Percentiles rank a stretch among this genome's conserved stretches.
Conservation (phyloP, 495 filamentous ascomycete species). For the Penicillium macrosclerotiorum region DNA sequence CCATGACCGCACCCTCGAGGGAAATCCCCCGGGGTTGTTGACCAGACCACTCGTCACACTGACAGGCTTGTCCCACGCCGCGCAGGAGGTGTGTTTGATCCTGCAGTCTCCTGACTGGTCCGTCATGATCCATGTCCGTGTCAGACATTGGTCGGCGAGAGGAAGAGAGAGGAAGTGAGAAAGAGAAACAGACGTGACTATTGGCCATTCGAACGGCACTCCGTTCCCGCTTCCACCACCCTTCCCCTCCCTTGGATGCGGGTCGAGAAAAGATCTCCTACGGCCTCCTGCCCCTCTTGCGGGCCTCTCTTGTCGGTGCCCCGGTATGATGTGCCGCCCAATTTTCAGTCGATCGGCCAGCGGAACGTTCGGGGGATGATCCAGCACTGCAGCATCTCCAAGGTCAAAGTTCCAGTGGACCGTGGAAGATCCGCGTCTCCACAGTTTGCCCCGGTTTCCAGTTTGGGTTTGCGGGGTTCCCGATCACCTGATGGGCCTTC, state of each 20-base stretch:
- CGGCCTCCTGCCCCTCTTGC: neutral
- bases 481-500: constrained; percentile 21
- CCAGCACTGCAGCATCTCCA: neutral
- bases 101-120: constrained; percentile 12
- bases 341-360: no score
- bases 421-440: constrained; percentile 22
- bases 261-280: constrained; percentile 9
- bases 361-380: no score
- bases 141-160: neutral
- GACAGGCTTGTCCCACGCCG: constrained; percentile 4
- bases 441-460: constrained; percentile 12
- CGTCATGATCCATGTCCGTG: constrained; percentile 8
- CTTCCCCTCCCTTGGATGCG: no score
- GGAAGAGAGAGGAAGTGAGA: no score
- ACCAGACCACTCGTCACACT: constrained; percentile 5
- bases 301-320: no score
- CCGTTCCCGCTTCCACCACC: no score
- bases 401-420: constrained; percentile 7
- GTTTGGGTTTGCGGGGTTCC: constrained; percentile 24
- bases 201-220: no score
- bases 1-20: no score
- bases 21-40: neutral
- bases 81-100: constrained; percentile 2
- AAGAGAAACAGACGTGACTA: no score
- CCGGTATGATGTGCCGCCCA: no score